Evolutionary conservation across 2,329 filamentous ascomycete species (phyloP).

Genomic region (Whalleya microplaca): DNA sequence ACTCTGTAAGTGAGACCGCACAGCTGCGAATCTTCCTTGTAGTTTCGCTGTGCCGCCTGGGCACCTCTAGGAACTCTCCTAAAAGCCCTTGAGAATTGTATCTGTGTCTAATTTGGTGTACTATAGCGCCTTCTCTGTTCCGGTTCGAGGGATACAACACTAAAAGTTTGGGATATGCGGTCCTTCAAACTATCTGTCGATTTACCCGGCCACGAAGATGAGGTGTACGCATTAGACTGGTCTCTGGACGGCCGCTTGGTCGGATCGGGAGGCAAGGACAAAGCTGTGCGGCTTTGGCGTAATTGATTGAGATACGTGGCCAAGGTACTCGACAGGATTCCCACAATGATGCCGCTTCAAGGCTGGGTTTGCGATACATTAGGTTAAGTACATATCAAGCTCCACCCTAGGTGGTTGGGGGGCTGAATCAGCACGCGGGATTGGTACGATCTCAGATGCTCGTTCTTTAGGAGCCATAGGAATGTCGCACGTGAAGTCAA

Average conservation of each 20-base stretch:
- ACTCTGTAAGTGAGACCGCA: slow-evolving; percentile 55
- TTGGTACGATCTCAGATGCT: neutral
- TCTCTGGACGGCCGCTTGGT: slow-evolving; percentile 87
- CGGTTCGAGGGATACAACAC: slow-evolving; percentile 86
- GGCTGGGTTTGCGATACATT: slow-evolving; percentile 22
- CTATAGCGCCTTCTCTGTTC: slow-evolving; percentile 70
- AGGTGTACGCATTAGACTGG: slow-evolving; percentile 96
- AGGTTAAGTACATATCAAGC: slow-evolving; percentile 1
- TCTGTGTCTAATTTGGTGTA: slow-evolving; percentile 19
- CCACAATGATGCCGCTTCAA: neutral
- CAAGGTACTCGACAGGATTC: neutral
- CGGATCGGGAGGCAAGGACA: slow-evolving; percentile 91
- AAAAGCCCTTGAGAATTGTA: neutral
- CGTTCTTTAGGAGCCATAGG: neutral
- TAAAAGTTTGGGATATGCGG: slow-evolving; percentile 89
- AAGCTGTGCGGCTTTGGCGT: slow-evolving; percentile 70
- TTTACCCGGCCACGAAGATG: slow-evolving; percentile 86
- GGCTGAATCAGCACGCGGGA: neutral
- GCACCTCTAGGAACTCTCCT: neutral
- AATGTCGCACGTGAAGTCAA: neutral
- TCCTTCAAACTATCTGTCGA: slow-evolving; percentile 80
- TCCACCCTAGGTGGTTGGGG: slow-evolving; percentile 6
- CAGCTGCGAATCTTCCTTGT: neutral
- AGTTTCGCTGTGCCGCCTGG: slow-evolving; percentile 2
- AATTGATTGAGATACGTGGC: slow-evolving; percentile 45